phyloP scores from a whole-genome alignment of 2,329 filamentous ascomycete genomes.

The Penicillium capsulatum region DNA sequence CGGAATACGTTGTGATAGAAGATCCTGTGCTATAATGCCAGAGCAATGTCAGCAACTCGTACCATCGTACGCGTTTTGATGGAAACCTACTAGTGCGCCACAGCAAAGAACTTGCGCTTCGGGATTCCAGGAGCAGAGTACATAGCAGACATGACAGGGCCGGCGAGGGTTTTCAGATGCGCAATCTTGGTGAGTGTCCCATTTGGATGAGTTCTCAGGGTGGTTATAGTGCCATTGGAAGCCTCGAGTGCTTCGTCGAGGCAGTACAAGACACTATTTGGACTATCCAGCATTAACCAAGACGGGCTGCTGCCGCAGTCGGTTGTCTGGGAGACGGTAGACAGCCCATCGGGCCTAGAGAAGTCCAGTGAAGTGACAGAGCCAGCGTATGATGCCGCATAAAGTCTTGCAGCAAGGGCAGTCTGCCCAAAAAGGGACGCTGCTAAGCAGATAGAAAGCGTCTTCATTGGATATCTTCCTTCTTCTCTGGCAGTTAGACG shows the following conservation, averaged over 20 bases:
- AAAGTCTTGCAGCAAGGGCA: conserved; percentile 19
- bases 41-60: not conserved
- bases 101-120: conserved; percentile 11
- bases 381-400: conserved; percentile 35
- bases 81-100: conserved; percentile 19
- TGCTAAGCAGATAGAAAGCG: not conserved
- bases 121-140: conserved; percentile 9
- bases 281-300: conserved; percentile 20
- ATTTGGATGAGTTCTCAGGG: conserved; percentile 12
- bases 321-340: conserved; percentile 6
- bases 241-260: conserved; percentile 17
- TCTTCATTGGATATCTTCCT: not conserved
- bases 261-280: conserved; percentile 14
- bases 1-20: conserved; percentile 11
- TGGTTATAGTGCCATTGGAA: conserved; percentile 18
- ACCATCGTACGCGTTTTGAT: not conserved
- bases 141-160: conserved; percentile 17
- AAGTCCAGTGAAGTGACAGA: conserved; percentile 30
- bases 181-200: conserved; percentile 13
- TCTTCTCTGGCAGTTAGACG: conserved; percentile 1
- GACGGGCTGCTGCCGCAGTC: conserved; percentile 18
- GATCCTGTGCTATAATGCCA: conserved; percentile 8
- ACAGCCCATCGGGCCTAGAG: conserved; percentile 8
- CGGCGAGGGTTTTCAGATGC: conserved; percentile 8
- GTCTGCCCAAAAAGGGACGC: not conserved